Evolutionary conservation across 2,329 filamentous ascomycete species (phyloP), one percentile per base, ranked within the genome.

Genomic region (Drechslera avenae): DNA sequence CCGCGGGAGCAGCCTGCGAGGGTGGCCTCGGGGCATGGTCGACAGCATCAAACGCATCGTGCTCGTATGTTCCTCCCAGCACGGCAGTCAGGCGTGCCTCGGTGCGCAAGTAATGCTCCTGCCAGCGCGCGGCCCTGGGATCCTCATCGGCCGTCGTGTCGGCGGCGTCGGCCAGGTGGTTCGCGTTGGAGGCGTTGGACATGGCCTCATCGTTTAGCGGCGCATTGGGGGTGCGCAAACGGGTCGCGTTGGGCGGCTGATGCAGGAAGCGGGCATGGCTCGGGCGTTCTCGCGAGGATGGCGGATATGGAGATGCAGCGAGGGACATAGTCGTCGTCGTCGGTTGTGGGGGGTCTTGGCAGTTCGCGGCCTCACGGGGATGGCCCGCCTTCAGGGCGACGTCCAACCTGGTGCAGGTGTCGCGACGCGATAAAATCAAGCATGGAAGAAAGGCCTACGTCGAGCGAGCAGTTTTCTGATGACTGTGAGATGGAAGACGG

Each of bases 61-160:
- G 52, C 16, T 55, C 56, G 26, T 36, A 67, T 46, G 71, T 74
- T 34, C 76, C 76, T 32, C 80, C 79, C 71, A 96, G 95, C n/a
- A 97, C 78, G 34, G 85, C 79, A 56, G 86, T 83, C 67, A 97
- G 86, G 75, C 86, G 88, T 63, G 85, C 82, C 75, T 97, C 91
- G 64, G 85, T 87, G 73, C 84, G 84, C 69, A 84, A 84, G 80
- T 89, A 96, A 47, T 92, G 78, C 50, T 90, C 85, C 71, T 85
- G 84, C 75, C 97, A 94, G 69, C 86, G 79, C 67, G 70, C 67
- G 39, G 76, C 71, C 55, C 75, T 67, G 43, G 76, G 75, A 64
- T 80, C 78, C 52, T 80, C 77, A 57, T 79, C 77, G 41, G 66
- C 67, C 50, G 69, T 67, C 63, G 70, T 66, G 60, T 78, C 76